A percentile compares a stretch with the other conserved stretches of the same genome.
Conservation (phyloP, 1,284 basidiomycete species). For the Ganoderma sp. region DNA sequence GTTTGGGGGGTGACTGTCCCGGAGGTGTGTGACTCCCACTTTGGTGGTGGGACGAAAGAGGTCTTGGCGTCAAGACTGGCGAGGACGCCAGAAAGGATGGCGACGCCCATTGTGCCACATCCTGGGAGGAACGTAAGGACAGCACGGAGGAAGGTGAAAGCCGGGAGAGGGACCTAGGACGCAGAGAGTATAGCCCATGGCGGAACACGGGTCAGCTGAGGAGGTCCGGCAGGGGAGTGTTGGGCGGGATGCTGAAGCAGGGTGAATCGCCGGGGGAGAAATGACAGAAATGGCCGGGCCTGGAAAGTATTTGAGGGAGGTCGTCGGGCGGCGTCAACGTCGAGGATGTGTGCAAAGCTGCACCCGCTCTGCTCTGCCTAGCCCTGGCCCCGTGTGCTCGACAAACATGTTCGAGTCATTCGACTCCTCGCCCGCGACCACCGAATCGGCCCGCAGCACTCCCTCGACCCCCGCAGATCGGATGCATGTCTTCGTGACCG, state of each 20-base stretch:
- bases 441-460: constrained; percentile 20
- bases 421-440: constrained; percentile 21
- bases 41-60: constrained; percentile 42
- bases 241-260: constrained; percentile 21
- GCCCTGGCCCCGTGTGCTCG: not conserved
- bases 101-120: constrained; percentile 99
- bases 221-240: constrained; percentile 13
- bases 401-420: constrained; percentile 25
- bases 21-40: constrained; percentile 85
- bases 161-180: constrained; percentile 52
- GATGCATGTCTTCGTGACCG: constrained; percentile 82
- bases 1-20: constrained; percentile 81
- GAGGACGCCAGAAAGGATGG: constrained; percentile 91
- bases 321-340: constrained; percentile 15
- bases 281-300: constrained; percentile 6
- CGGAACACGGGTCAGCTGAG: constrained; percentile 23
- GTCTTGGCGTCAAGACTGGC: constrained; percentile 68
- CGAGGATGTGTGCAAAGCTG: constrained; percentile 12
- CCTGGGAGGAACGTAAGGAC: constrained; percentile 53
- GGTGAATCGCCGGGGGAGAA: constrained; percentile 20
- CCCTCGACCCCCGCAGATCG: constrained; percentile 15
- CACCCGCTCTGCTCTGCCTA: not conserved
- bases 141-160: constrained; percentile 12
- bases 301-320: constrained; percentile 8
- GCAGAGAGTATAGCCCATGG: constrained; percentile 68